Percentiles rank a stretch among this genome's conserved stretches.
Conservation (phyloP, 2,329 filamentous ascomycete genomes). For the Neurospora sp. region DNA sequence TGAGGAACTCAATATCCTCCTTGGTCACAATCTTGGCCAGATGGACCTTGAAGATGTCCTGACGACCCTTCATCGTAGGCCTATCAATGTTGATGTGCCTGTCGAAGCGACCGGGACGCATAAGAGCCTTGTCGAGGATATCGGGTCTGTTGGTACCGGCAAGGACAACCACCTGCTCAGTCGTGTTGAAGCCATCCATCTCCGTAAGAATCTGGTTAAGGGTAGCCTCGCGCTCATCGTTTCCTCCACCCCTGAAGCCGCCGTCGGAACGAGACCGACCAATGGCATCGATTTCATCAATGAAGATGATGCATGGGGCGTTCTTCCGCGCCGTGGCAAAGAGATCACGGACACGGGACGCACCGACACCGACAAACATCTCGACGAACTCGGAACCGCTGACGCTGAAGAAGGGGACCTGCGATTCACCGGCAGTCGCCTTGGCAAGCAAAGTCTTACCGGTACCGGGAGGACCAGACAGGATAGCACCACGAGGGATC, state of each 20-base stretch:
- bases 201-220: constrained; percentile 98
- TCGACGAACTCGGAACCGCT: constrained; percentile 98
- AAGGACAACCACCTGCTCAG: constrained; percentile 90
- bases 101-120: constrained; percentile 95
- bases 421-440: constrained; percentile 92
- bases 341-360: constrained; percentile 86
- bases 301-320: constrained; percentile 97
- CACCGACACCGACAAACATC: constrained; percentile 99
- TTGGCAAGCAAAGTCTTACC: constrained; percentile 97
- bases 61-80: constrained; percentile 91
- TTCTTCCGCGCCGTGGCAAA: constrained; percentile 93
- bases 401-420: constrained; percentile 95
- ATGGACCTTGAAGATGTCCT: constrained; percentile 94
- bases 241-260: constrained; percentile 76
- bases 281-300: constrained; percentile 98
- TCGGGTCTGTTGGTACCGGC: constrained; percentile 95
- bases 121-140: constrained; percentile 86
- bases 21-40: constrained; percentile 88
- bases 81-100: constrained; percentile 91
- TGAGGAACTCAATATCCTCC: constrained; percentile 79
- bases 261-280: constrained; percentile 80
- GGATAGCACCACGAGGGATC: constrained; percentile 91
- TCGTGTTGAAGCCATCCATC: constrained; percentile 98
- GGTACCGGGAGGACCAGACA: constrained; percentile 94
- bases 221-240: constrained; percentile 93